phyloP scores from a whole-genome alignment of 495 filamentous ascomycete genomes.

The Lasiosphaeris hirsuta region DNA sequence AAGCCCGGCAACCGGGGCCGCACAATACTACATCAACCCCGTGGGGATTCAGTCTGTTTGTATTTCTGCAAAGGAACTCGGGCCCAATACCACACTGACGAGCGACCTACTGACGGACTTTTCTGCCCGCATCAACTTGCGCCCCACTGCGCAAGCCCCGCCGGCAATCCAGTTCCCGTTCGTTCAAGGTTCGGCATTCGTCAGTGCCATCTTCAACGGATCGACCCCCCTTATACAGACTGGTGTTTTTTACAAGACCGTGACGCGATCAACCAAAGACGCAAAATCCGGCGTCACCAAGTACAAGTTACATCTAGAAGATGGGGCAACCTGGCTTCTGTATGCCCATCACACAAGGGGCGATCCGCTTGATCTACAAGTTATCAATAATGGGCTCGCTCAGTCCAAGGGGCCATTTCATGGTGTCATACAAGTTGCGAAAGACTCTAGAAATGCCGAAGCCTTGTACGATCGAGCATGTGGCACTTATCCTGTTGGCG shows the following conservation, averaged over 20 bases:
- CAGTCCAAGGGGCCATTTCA: constrained; percentile 46
- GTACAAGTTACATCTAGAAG: constrained; percentile 67
- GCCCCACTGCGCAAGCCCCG: constrained; percentile 46
- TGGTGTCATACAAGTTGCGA: constrained; percentile 79
- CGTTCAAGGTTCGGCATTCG: constrained; percentile 85
- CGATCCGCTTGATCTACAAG: constrained; percentile 40
- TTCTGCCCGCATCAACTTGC: constrained; percentile 69
- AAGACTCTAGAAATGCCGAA: constrained; percentile 62
- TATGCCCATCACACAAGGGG: constrained; percentile 62
- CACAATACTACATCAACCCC: constrained; percentile 75
- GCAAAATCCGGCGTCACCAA: constrained; percentile 68
- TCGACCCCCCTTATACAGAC: constrained; percentile 69
- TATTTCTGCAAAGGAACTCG: constrained; percentile 74
- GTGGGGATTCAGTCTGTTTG: constrained; percentile 77
- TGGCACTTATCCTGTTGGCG: constrained; percentile 67
- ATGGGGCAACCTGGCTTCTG: constrained; percentile 73
- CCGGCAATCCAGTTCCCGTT: constrained; percentile 71
- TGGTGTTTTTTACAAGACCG: constrained; percentile 65
- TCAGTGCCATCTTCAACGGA: constrained; percentile 73
- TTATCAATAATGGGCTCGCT: constrained; percentile 44
- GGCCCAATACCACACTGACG: constrained; percentile 53
- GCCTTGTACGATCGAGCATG: constrained; percentile 68
- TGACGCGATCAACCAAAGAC: constrained; percentile 57
- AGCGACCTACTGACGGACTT: constrained; percentile 63
- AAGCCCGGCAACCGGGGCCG: constrained; percentile 50